Evolutionary conservation across 352 stramenopile species (phyloP), one percentile per base, ranked within the genome.

Genomic region (Phytophthora pseudosyringae): DNA sequence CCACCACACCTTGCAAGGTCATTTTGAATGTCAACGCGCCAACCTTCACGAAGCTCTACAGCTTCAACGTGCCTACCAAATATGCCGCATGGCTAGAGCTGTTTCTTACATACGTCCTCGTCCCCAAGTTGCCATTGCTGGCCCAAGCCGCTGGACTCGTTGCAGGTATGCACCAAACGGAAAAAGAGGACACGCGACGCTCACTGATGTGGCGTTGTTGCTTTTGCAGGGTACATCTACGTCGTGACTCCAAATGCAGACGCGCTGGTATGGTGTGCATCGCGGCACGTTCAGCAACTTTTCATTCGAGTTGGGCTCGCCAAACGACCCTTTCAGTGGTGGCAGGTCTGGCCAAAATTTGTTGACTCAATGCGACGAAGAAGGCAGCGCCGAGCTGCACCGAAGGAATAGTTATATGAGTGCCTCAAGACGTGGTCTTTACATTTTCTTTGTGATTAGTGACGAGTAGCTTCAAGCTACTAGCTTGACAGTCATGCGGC

Each of bases 81-180:
- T 97, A 97, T 43, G 88, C 81, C 5, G 78, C 91, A 18, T 97
- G 91, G 90, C 73, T 96, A 3, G 91, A 98, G 67, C 71, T 98
- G 12, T 57, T 94, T 12, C 50, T 95, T 26, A 95, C 95, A 4
- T 90, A 95, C 46, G 32, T 93, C 15, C 60, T 97, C 16, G 86
- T 96, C 1, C 90, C 80, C 1, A 71, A 89, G 43, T 73, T 90
- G 11, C 95, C 90, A 9, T 85, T 98, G 39, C 62, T 97, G 25
- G 89, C 87, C 25, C 90, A 97, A 75, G 77, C 92, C 45, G 93
- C 85, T 35, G 91, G 91, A 15, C 93, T 97, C 21, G 48, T 95
- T 10, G 85, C 89, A 57, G 91, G 91, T 91, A 53, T 9, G 47
- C 10, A 8, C n/a, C 31, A 18, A 4, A 25, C n/a, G n/a, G 1